Base-by-base conservation (phyloP, 192 early-diverging fungal genomes). In the Pilaira anomala region DNA sequence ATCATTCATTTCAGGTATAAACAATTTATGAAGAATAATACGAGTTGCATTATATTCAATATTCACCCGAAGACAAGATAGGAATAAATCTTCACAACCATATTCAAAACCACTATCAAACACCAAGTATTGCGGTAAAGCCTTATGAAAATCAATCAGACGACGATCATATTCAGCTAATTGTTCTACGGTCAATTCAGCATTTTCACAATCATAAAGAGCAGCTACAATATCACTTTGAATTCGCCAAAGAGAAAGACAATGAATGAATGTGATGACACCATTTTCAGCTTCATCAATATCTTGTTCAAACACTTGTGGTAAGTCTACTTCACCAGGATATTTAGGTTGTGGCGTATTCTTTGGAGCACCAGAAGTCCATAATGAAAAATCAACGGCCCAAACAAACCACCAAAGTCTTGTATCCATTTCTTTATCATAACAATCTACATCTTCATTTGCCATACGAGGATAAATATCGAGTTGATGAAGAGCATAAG, bases 391-490 rank as follows among this genome's bases (percentile, higher is more conserved):
- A 45, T 70, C 67, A 33, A 66, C 51, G 14, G 67, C 28, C 73
- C 73, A 75, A 22, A 60, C 64, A 63, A 30, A 69, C 73, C 73
- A 75, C 73, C 73, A 75, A 30, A 75, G 64, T 39, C 73, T 52
- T 30, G 67, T 70, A 39, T 75, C 73, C 51, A 75, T 60, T 62
- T 75, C 73, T 36, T 66, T 54, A 29, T 61, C 45, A 46, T 61
- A 75, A 21, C 63, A 54, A 30, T 57, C 61, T 14, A 64, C 61
- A 50, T 69, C 60, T 11, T 68, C 67, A 22, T 45, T 41, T 0
- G 25, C 68, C 64, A 69, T 65, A 12, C 67, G 67, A 25, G 73
- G 73, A 26, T 69, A 69, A 25, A 75, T 69, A 16, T 69, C 45
- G 5, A 75, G 51, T 16, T 69, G 48, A 12, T 69, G 59, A 6